phyloP scores from a whole-genome alignment of 495 filamentous ascomycete species.

The Neurospora hispaniola region DNA sequence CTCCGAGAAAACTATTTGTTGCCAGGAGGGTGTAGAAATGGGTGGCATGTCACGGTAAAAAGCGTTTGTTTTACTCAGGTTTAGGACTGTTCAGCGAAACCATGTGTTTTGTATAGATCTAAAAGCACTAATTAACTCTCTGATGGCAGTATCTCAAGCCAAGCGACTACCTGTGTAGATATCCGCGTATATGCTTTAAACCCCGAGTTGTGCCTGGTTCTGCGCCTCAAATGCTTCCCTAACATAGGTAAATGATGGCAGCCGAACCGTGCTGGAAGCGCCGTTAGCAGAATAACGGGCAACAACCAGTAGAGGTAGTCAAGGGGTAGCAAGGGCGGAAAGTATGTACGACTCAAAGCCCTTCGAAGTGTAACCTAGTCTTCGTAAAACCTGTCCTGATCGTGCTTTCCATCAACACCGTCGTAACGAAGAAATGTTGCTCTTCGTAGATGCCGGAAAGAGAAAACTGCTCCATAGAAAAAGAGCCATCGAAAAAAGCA shows the following conservation, averaged over 20 bases:
- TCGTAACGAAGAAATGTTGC: background rate
- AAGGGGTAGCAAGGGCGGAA: background rate
- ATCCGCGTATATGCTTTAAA: background rate
- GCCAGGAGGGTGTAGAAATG: background rate
- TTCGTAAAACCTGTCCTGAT: background rate
- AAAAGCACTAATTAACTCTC: background rate
- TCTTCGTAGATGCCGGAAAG: background rate
- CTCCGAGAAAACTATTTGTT: background rate
- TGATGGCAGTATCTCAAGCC: background rate
- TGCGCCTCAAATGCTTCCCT: background rate
- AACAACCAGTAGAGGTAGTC: background rate
- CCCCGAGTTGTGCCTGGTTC: background rate
- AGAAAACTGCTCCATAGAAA: background rate
- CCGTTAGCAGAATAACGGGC: background rate
- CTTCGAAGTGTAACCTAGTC: background rate
- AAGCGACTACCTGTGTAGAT: background rate
- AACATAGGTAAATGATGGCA: background rate
- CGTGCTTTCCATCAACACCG: background rate
- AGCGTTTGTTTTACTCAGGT: background rate
- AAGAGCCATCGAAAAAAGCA: background rate
- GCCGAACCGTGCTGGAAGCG: background rate
- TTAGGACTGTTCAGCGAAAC: background rate
- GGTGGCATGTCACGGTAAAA: background rate
- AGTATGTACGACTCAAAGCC: background rate
- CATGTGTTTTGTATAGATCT: background rate